Evolutionary conservation across 177 flowering plant genomes (phyloP).

Genomic region (Vitis hybrid): DNA sequence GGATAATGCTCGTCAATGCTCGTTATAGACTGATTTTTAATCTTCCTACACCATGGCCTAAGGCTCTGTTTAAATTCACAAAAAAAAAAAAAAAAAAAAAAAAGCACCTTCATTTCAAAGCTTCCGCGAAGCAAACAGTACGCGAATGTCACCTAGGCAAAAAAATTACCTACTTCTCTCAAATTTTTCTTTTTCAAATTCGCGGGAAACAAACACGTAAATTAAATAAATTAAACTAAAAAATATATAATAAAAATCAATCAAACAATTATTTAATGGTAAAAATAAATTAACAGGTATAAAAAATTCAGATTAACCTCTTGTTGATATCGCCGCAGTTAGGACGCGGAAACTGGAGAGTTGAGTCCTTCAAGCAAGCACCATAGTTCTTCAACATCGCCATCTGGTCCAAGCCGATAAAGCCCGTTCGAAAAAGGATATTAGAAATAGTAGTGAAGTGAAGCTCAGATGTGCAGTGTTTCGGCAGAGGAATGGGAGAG

Average conservation of each 20-base stretch:
- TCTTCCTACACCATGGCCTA: too few relatives aligned
- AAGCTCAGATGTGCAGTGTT: too few relatives aligned
- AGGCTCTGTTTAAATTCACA: neutral
- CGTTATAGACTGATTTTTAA: too few relatives aligned
- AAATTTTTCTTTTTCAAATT: too few relatives aligned
- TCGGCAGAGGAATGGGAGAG: neutral
- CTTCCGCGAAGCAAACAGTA: too few relatives aligned
- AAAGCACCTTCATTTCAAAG: neutral
- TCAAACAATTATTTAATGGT: neutral
- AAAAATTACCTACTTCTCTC: too few relatives aligned
- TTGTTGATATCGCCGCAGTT: conserved; percentile 3
- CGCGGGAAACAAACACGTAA: too few relatives aligned
- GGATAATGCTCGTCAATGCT: too few relatives aligned
- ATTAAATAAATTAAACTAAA: neutral
- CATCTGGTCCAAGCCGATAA: conserved; percentile 15
- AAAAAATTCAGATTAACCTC: conserved; percentile 16
- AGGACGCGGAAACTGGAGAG: conserved; percentile 23
- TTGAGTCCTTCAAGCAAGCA: conserved; percentile 22
- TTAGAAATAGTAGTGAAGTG: too few relatives aligned
- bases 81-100: neutral
- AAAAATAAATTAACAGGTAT: neutral
- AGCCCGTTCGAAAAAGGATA: neutral
- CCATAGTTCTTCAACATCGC: conserved; percentile 25
- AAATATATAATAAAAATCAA: neutral
- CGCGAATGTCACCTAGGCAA: too few relatives aligned